Percentiles rank a stretch among this genome's conserved stretches.
Evolutionary conservation across 768 basidiomycete genomes (phyloP).

Genomic region (Exidia glandulosa): DNA sequence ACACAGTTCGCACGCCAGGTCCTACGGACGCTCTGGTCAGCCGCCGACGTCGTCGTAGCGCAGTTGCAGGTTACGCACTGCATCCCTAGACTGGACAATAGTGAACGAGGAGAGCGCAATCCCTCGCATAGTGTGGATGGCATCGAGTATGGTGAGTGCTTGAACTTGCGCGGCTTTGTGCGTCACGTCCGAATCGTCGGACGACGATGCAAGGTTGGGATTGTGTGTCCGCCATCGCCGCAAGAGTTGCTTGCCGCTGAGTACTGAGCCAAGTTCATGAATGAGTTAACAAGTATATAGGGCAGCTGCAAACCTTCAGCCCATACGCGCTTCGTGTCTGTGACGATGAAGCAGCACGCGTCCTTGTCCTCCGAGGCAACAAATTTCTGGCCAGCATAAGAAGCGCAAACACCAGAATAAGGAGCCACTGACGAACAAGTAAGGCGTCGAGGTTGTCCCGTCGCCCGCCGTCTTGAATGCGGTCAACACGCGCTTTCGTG

Average conservation of each 20-base stretch:
- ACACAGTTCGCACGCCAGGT: conserved; percentile 52
- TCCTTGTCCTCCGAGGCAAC: conserved; percentile 42
- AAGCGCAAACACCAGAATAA: background rate
- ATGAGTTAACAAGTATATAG: background rate
- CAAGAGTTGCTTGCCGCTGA: conserved; percentile 47
- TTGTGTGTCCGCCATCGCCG: conserved; percentile 65
- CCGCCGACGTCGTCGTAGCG: background rate
- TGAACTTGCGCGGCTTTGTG: background rate
- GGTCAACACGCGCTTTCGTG: background rate
- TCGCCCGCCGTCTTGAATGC: background rate
- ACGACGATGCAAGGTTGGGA: conserved; percentile 14
- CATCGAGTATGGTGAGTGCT: background rate
- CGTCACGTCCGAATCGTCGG: background rate
- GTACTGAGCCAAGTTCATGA: conserved; percentile 31
- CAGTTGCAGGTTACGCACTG: background rate
- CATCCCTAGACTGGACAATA: background rate
- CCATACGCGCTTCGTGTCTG: conserved; percentile 69
- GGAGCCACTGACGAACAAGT: background rate
- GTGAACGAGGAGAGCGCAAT: background rate
- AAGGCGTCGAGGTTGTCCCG: background rate
- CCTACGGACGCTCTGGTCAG: conserved; percentile 28
- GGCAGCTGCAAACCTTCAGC: conserved; percentile 43
- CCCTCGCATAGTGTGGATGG: background rate
- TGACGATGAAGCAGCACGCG: conserved; percentile 42
- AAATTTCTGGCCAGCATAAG: conserved; percentile 43